Evolutionary conservation across 805 yeast species (phyloP), one percentile per base, ranked within the genome.

Genomic region (Ascoidea rubescens): DNA sequence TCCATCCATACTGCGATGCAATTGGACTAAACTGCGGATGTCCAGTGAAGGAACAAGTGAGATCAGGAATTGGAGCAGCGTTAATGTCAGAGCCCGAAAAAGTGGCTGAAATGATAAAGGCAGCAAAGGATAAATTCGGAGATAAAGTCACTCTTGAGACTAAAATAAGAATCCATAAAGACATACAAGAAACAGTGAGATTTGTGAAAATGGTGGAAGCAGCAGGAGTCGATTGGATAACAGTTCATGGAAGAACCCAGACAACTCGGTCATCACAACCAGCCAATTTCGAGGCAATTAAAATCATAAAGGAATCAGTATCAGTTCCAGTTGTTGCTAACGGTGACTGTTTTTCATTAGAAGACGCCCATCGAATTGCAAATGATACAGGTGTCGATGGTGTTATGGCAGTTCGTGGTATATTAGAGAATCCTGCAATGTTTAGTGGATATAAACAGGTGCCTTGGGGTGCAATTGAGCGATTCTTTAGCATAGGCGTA

Each of bases 61-160:
- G 96, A 47, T 96, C 89, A 64, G 99, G 98, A 30, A 90, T 93
- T 14, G 99, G 99, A 4, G 96, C 97, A 1, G 97, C 97, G 0
- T 72, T 93, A 53, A 90, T 93, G 87, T 72, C 82, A 31, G 82
- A 86, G 56, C 85, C 90, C 1, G 89, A 87, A 44, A 69, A 81
- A 50, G 93, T 93, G 4, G 78, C 90, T 1, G 72, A 75, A 2
- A 86, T 93, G 96, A 96, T 93, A 5, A 68, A 72, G 47, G 87
- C 89, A 1, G 95, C 88, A 31, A 90, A 90, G 62, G 71, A 72
- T 1, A 81, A 75, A 60, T 88, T 82, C 60, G 93, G 95, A 0
- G 77, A 77, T 50, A 64, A 63, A 5, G 71, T 93, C n/a, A 78
- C 88, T 53, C 72, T 93, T 42, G 98, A 93, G 65, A 90, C 95